Conservation (phyloP, 345 rosid species). For the Crucihimalaya himalaica region DNA sequence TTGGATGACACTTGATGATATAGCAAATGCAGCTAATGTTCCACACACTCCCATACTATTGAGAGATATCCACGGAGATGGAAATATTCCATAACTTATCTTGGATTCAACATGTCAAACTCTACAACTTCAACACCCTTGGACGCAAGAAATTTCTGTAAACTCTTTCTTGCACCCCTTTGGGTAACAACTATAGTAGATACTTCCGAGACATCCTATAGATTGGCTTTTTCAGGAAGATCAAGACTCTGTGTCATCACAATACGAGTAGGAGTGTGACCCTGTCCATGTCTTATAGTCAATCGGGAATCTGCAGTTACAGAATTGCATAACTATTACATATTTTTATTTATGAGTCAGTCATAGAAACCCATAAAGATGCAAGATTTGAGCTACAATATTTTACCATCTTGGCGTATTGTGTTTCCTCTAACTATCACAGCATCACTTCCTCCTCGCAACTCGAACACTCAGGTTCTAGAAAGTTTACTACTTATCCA, state of each 20-base stretch:
- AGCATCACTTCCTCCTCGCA: conserved; percentile 90
- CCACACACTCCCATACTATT: conserved; percentile 95
- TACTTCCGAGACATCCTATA: conserved; percentile 85
- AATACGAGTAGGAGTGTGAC: conserved; percentile 79
- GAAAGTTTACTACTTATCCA: conserved; percentile 94
- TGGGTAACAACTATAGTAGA: conserved; percentile 89
- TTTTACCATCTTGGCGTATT: conserved; percentile 80
- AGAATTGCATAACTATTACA: conserved; percentile 3
- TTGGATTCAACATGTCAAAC: conserved; percentile 87
- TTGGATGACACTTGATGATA: conserved; percentile 85
- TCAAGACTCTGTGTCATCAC: conserved; percentile 80
- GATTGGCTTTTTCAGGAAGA: conserved; percentile 87
- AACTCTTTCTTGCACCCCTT: conserved; percentile 87
- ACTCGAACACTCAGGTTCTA: conserved; percentile 74
- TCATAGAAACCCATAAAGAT: background rate
- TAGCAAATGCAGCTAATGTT: conserved; percentile 86
- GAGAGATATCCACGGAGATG: conserved; percentile 89
- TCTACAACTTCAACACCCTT: conserved; percentile 97
- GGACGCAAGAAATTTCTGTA: conserved; percentile 77
- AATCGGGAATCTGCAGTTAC: conserved; percentile 69
- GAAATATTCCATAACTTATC: conserved; percentile 95
- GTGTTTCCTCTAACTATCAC: conserved; percentile 92
- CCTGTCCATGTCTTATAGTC: conserved; percentile 90
- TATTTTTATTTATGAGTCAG: background rate
- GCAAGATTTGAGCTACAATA: conserved; percentile 21